Evolutionary conservation across 1,139 yeast genomes (phyloP).

Genomic region (Debaryomyces sp.): DNA sequence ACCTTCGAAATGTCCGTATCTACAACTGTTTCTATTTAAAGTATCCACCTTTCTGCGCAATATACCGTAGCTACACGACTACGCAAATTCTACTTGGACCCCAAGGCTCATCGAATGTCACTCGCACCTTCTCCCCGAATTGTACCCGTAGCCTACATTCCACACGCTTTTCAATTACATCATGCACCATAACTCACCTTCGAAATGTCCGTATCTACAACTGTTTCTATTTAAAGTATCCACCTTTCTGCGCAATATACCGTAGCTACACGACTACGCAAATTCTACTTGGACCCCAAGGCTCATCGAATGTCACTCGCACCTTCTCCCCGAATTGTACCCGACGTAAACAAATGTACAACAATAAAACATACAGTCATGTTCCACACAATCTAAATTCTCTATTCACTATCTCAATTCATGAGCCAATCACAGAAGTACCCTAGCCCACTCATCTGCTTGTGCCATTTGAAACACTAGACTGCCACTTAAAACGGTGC

Average conservation of each 20-base stretch:
- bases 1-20: too few relatives aligned
- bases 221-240: neutral
- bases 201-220: too few relatives aligned
- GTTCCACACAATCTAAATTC: neutral
- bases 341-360: neutral
- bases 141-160: neutral
- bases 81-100: neutral
- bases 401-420: neutral
- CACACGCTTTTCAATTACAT: neutral
- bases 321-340: neutral
- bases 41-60: neutral
- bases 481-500: too few relatives aligned
- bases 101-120: neutral
- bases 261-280: neutral
- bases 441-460: neutral
- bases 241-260: neutral
- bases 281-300: neutral
- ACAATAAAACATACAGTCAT: neutral
- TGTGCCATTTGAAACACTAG: too few relatives aligned
- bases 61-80: neutral
- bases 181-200: neutral
- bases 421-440: neutral
- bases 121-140: neutral
- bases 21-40: too few relatives aligned
- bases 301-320: neutral